Evolutionary conservation across 345 rosid genomes (phyloP), one percentile per base, ranked within the genome.

Genomic region (Cardiospermum halicacabum): DNA sequence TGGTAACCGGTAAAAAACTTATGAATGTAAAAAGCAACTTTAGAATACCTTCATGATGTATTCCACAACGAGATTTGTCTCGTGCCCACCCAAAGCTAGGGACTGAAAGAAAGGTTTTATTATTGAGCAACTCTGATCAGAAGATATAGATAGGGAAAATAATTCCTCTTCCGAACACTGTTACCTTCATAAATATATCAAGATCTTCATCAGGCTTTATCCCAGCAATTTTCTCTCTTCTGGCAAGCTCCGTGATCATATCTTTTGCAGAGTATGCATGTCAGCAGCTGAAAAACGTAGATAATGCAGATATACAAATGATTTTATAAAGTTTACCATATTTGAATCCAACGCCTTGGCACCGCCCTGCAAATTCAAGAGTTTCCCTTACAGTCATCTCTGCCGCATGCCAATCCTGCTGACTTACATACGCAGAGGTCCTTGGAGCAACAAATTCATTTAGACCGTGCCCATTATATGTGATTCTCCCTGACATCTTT

Each of bases 191-290:
- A 75, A 94, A 91, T 69, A 94, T 88, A 72, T 94, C 99, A 68
- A 94, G 99, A 78, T 94, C 99, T 80, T 87, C 99, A 77, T 94
- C 95, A 57, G 99, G 97, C 71, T 88, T 88, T 65, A 94, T 91
- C 65, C 95, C 96, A 21, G 92, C 87, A 56, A 81, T 68, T 82
- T 94, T 94, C 71, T 94, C 99, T 61, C 97, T 88, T 73, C 99
- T 82, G 62, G 96, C 84, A 68, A 94, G 88, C 74, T 94, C 99
- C 80, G 75, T 36, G 49, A 94, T 85, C 99, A 94, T 94, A 77
- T 94, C 99, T 94, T 75, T 62, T 54, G 57, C 66, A 51, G 45
- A 43, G 51, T 69, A 28, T 39, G 51, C 28, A 31, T 42, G 56
- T 80, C 70, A 82, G 71, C 60, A 63, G 51, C 28, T 15, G 36